Evolutionary conservation across 805 yeast species (phyloP).

Genomic region (Nematodospora valgi): DNA sequence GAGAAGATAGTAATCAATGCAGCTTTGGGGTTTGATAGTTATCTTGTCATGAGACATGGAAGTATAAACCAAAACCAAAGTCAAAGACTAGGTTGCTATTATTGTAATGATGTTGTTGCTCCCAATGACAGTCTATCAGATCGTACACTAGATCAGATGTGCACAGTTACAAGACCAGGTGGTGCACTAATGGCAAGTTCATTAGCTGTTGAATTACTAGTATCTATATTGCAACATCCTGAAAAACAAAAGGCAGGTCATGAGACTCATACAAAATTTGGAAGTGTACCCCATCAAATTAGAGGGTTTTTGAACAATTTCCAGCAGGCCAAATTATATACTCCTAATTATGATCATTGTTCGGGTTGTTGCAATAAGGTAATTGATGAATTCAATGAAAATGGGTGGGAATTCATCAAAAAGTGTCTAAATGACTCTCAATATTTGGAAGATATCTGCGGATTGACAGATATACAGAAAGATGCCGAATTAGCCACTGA

Average conservation of each 20-base stretch:
- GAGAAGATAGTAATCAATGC: constrained; percentile 81
- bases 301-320: constrained; percentile 79
- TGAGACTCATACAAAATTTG: constrained; percentile 39
- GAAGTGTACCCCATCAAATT: constrained; percentile 83
- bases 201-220: constrained; percentile 77
- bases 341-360: constrained; percentile 75
- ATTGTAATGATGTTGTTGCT: constrained; percentile 93
- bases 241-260: constrained; percentile 43
- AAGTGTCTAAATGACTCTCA: constrained; percentile 62
- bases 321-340: constrained; percentile 58
- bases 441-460: constrained; percentile 75
- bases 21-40: constrained; percentile 93
- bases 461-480: constrained; percentile 68
- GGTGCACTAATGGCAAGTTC: constrained; percentile 87
- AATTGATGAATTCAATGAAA: constrained; percentile 42
- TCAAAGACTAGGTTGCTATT: constrained; percentile 80
- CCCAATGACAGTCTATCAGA: constrained; percentile 87
- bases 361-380: constrained; percentile 80
- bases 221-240: constrained; percentile 69
- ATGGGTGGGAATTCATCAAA: constrained; percentile 81
- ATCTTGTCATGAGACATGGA: constrained; percentile 93
- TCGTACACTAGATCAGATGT: constrained; percentile 94
- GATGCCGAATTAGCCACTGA: constrained; percentile 54
- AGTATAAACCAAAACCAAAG: constrained; percentile 23
- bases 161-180: constrained; percentile 97